Conservation (phyloP, 108 stramenopile species). For the Stephanodiscus minutulus region DNA sequence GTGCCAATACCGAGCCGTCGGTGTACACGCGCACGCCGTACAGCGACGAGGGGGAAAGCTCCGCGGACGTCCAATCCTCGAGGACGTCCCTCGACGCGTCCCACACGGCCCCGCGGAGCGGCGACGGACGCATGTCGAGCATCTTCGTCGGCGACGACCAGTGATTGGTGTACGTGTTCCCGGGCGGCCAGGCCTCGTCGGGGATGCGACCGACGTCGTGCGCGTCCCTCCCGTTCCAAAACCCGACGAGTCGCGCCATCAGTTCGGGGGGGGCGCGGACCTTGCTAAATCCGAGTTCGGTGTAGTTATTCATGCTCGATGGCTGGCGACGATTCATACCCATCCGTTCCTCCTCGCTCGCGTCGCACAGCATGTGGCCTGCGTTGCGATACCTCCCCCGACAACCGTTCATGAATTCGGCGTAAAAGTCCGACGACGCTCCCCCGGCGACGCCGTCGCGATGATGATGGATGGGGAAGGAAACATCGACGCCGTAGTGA, state of each 20-base stretch:
- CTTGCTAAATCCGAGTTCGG: constrained; percentile 74
- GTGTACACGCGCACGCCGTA: constrained; percentile 65
- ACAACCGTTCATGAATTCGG: constrained; percentile 52
- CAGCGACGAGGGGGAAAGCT: constrained; percentile 25
- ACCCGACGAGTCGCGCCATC: constrained; percentile 47
- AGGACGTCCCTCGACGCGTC: constrained; percentile 28
- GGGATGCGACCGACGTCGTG: not conserved
- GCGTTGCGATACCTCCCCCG: constrained; percentile 21
- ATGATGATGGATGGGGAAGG: no score
- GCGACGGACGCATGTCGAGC: constrained; percentile 13
- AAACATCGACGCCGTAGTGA: no score
- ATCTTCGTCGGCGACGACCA: constrained; percentile 31
- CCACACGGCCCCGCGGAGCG: constrained; percentile 12
- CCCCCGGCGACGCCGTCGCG: no score
- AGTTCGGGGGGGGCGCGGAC: constrained; percentile 53
- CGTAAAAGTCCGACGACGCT: constrained; percentile 55
- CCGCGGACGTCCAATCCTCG: constrained; percentile 60
- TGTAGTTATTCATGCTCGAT: constrained; percentile 55
- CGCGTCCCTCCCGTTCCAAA: constrained; percentile 20
- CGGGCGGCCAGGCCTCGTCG: constrained; percentile 55
- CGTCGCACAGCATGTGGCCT: constrained; percentile 10
- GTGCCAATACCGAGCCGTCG: constrained; percentile 51
- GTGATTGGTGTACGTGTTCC: constrained; percentile 64
- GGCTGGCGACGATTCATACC: constrained; percentile 42
- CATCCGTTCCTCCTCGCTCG: constrained; percentile 57